Evolutionary conservation across 202 grass and related monocot genomes (phyloP), one percentile per base, ranked within the genome.

Genomic region (Bolboschoenoplectus hybrid): DNA sequence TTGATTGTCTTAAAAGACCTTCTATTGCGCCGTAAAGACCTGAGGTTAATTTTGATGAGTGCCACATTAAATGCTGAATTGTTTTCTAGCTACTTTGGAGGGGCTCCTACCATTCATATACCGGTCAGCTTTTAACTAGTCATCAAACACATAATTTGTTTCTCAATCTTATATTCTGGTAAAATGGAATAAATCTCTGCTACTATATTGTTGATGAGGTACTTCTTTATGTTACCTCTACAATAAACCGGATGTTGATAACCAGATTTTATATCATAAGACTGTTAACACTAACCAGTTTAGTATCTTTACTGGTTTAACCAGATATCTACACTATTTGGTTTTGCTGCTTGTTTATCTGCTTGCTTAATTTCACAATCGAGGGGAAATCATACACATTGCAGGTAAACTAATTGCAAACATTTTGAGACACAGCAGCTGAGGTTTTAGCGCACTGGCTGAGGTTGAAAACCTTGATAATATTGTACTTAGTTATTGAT

Each of bases 31-130:
- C 93, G 93, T 63, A 92, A 74, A 50, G 96, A 98, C 88, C 87
- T 98, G 85, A 95, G 96, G 82, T 90, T 98, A 60, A 95, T 98
- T 94, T 94, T 95, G 90, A 98, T 98, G 96, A 98, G 96, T 82
- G 96, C 96, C 87, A 98, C 93, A 81, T 65, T 98, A 87, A 98
- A 98, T 49, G 96, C 93, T 75, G 96, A 98, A 84, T 87, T 98
- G 44, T 98, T 98, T 83, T 98, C 96, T 81, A 91, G 86, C 89
- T 98, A 95, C 88, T 95, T 98, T 68, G 93, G 90, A 88, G 96
- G 91, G 68, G 96, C 93, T 0, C 96, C 93, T 61, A 98, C 90
- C 72, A 98, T 98, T 65, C 93, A 98, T 66, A 95, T 98, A 87
- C 96, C 93, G 76, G 93, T 98, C 86, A 94, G 93, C 82, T 91